Evolutionary conservation across 2,329 filamentous ascomycete species (phyloP), one percentile per base, ranked within the genome.

Genomic region (Penicillium verrucosum): DNA sequence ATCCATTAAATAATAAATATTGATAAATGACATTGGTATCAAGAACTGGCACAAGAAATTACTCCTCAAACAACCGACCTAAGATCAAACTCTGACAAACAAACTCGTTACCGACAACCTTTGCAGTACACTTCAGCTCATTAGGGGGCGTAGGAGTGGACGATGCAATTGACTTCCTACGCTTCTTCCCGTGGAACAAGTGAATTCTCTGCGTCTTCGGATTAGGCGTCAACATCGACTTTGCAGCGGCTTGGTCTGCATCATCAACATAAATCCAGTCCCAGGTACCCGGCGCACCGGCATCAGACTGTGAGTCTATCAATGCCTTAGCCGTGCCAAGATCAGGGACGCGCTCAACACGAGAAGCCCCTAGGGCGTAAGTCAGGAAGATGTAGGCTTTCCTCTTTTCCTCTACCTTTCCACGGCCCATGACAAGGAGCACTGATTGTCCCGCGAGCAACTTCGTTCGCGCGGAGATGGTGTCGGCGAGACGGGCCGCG

Each of bases 51-150:
- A 51, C 10, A 37, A 51, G 32, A 40, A 14, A 58, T 62, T 58
- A 76, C 48, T 85, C 82, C 60, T 90, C 87, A 51, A 92, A 83
- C 64, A 97, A 75, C 59, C 86, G 84, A 0, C 92, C 93, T 49
- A 96, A 73, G 61, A 99, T 97, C 57, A 97, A 78, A 72, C 92
- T 97, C 79, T 99, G 93, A 54, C 96, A 87, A 23, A 97, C 85
- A 69, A 93, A 85, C 74, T 97, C 93, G 71, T 95, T 88, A 54
- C 87, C 88, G 51, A 96, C 82, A 43, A 94, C 82, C 60, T 82
- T 83, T 37, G 92, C 79, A 58, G 75, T 82, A 65, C 80, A 69
- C 29, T 70, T 65, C 21, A 73, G 60, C 37, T 68, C 71, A 49
- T 68, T 71, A 21, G 65, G 37, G 8, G 52, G 38, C 8, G 30